Base-by-base conservation (phyloP, 768 basidiomycete genomes). In the Cyclocybe cylindracea region DNA sequence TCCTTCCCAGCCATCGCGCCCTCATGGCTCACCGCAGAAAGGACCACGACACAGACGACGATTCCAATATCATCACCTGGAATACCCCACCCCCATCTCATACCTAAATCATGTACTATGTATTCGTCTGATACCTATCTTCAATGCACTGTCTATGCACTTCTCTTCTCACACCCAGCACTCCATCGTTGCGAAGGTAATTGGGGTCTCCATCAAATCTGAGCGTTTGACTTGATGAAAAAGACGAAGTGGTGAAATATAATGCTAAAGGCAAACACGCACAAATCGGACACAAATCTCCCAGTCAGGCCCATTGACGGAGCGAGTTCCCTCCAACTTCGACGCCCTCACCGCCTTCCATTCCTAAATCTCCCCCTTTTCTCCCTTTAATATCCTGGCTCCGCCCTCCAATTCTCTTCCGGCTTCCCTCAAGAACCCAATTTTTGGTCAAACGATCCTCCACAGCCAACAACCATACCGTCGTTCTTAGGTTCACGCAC, bases 1-100 rank as follows among this genome's bases (percentile, higher is more conserved):
- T 92, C 38, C 90, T 87, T 61, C 89, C 86, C 14, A 80, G 82
- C 16, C 78, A 79, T 19, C 87, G 89, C 18, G 78, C 83, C 3
- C 67, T 91, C 5, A 83, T 87, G 79, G 57, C 71, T 13, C 90
- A 92, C 58, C 79, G 87, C 44, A 88, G 82, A 60, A 82, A 86
- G 42, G 89, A 90, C 61, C 90, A 92, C 63, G 71, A 77, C 51
- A 74, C 77, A 0, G 78, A 82, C 33, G 80, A 83, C 19, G 74
- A 78, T 9, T 63, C 68, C 3, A 66, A 75, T 43, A 82, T 90
- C 34, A 78, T 91, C 51, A 90, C 83, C 9, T 91, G 89, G 89
- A 90, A 91, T 50, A 53, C 55, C 37, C 50, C 44, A 32, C 31
- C 32, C 34, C 31, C 11, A 4, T 47, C 33, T 39, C n/a, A 29